Percentiles rank a stretch among this genome's conserved stretches.
phyloP scores from a whole-genome alignment of 345 rosid genomes.

The Raphanus sativus region DNA sequence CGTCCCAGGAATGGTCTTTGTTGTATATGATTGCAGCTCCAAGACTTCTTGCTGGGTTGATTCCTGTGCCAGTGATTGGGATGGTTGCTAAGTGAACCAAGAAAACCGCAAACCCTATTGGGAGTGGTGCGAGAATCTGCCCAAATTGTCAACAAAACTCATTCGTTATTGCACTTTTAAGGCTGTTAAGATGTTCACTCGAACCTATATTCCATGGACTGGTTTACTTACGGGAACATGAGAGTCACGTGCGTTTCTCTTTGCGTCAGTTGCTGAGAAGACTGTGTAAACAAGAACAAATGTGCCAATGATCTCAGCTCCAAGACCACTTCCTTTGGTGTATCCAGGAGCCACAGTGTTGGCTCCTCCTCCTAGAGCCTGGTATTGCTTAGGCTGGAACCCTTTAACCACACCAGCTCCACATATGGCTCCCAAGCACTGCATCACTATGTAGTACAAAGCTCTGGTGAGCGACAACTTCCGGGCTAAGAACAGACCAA shows the following conservation, averaged over 20 bases:
- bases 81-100: slow-evolving; percentile 73
- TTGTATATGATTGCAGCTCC: slow-evolving; percentile 70
- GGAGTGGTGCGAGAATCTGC: slow-evolving; percentile 63
- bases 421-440: slow-evolving; percentile 33
- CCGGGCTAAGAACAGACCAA: slow-evolving; percentile 43
- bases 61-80: slow-evolving; percentile 68
- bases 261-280: slow-evolving; percentile 50
- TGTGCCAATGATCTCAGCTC: slow-evolving; percentile 47
- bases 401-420: slow-evolving; percentile 48
- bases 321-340: slow-evolving; percentile 48
- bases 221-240: slow-evolving; percentile 42
- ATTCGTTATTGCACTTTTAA: background rate
- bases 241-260: slow-evolving; percentile 51
- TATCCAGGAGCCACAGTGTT: slow-evolving; percentile 45
- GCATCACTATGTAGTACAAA: slow-evolving; percentile 47
- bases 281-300: slow-evolving; percentile 49
- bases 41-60: slow-evolving; percentile 71
- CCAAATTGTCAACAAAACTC: background rate
- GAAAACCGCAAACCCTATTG: slow-evolving; percentile 70
- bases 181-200: background rate
- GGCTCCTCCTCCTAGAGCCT: slow-evolving; percentile 46
- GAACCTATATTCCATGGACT: slow-evolving; percentile 45
- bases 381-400: slow-evolving; percentile 38
- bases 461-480: slow-evolving; percentile 43
- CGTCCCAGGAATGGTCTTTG: slow-evolving; percentile 55